phyloP scores from a whole-genome alignment of 768 basidiomycete genomes.

The Auriscalpium microsporum region DNA sequence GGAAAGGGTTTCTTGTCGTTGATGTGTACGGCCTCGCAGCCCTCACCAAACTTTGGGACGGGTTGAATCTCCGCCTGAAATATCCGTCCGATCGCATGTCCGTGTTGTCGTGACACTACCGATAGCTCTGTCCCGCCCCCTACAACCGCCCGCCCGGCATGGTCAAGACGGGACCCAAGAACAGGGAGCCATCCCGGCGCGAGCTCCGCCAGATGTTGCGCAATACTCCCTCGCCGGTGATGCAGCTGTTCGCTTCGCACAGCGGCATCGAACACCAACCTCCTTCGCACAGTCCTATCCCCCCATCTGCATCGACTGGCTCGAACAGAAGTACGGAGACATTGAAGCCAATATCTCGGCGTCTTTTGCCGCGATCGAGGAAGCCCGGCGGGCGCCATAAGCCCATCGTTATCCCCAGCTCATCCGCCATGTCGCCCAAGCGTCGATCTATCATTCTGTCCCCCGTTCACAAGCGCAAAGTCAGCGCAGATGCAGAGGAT shows the following conservation, averaged over 20 bases:
- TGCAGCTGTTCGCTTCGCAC: background rate
- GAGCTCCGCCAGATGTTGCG: constrained; percentile 1
- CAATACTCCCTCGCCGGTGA: background rate
- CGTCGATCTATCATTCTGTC: background rate
- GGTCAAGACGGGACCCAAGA: constrained; percentile 1
- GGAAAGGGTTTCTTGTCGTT: constrained; percentile 24
- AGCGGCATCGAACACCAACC: background rate
- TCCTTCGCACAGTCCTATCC: background rate
- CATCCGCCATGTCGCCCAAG: background rate
- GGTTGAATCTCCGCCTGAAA: constrained; percentile 9
- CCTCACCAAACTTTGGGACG: constrained; percentile 1
- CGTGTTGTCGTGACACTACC: background rate
- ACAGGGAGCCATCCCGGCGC: constrained; percentile 3
- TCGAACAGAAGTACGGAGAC: background rate
- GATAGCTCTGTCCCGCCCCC: background rate
- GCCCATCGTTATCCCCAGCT: constrained; percentile 4
- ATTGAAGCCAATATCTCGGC: background rate
- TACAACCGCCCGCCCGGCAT: background rate
- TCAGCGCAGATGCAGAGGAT: background rate
- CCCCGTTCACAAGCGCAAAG: background rate
- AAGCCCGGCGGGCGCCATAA: constrained; percentile 6
- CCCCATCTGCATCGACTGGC: background rate
- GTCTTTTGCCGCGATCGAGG: constrained; percentile 1
- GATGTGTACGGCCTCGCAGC: constrained; percentile 1
- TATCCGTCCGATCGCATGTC: no score